Evolutionary conservation across 371 early-diverging fungal genomes (phyloP), one percentile per base, ranked within the genome.

Genomic region (Zychaea mexicana): DNA sequence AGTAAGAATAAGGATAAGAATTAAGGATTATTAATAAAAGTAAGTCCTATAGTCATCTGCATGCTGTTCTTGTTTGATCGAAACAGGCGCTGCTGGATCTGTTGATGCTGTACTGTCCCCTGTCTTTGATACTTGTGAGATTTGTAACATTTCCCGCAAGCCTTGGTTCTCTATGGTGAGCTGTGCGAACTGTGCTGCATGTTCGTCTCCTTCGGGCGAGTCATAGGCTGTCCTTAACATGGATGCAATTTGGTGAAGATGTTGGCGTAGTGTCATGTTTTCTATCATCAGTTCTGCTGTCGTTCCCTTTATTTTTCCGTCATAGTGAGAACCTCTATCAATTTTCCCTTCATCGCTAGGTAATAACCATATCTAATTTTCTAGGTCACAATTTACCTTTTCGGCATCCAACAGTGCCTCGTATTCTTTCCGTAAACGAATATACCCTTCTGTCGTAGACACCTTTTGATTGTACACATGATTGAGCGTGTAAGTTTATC

Each of bases 361-460:
- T 10, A 2, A 36, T 12, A 42, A 42, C 1, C 10, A 3, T 39
- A 39, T 39, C 15, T 42, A 15, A 3, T 3, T 12, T 42, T 12
- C 15, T 7, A 42, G n/a, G n/a, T n/a, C n/a, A n/a, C n/a, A 2
- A n/a, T 32, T 30, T 56, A 78, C 78, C 65, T 79, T 79, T 68
- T 79, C 80, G 19, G 80, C 80, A 55, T 79, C 71, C 47, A 79
- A 52, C 30, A 79, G 42, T 9, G 80, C 80, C 56, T 79, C 77
- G 39, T 73, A 79, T 60, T 79, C 77, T 61, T 73, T 62, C 55
- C 73, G 64, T 31, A 77, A 39, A 12, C 64, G 67, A 10, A 71
- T 31, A 28, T 79, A 75, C 8, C 79, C 79, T 57, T 79, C 74
- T 13, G 69, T 56, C 2, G 66, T 30, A 1, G 74, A 66, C 49